These are phyloP conservation scores for Alternaria sp. DNA, from an alignment of 2,329 filamentous ascomycete species.

Conservation along the genomic window DNA sequence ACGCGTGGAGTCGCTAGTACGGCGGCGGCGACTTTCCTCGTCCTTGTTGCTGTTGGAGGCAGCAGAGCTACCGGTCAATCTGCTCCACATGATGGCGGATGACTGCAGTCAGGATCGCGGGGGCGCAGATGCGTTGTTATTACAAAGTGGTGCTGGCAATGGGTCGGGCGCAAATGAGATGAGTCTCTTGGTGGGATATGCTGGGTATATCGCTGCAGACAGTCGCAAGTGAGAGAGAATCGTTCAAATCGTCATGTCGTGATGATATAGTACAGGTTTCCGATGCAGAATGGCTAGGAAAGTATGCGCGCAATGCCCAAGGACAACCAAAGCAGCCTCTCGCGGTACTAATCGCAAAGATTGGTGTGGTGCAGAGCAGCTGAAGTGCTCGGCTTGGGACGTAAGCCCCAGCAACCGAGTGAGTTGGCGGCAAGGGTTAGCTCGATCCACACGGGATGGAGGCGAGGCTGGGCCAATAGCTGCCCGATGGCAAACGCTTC, in stretches of 20 bases:
- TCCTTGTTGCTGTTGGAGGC: conserved; percentile 32
- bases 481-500: conserved; percentile 11
- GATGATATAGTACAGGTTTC: conserved; percentile 19
- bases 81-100: conserved; percentile 46
- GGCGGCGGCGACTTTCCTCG: conserved; percentile 34
- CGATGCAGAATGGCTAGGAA: conserved; percentile 17
- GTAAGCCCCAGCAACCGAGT: conserved; percentile 10
- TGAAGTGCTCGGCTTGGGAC: conserved; percentile 25
- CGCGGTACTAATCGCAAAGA: conserved; percentile 21
- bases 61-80: conserved; percentile 44
- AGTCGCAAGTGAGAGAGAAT: conserved; percentile 23
- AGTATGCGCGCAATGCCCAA: conserved; percentile 26
- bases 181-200: conserved; percentile 16
- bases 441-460: conserved; percentile 7
- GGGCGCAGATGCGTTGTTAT: conserved; percentile 23
- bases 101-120: conserved; percentile 14
- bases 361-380: conserved; percentile 29
- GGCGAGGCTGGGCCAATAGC: conserved; percentile 15
- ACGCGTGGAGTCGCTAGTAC: conserved; percentile 33
- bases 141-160: conserved; percentile 17
- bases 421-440: conserved; percentile 17
- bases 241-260: conserved; percentile 26
- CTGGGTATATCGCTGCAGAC: conserved; percentile 35
- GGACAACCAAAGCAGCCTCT: conserved; percentile 20
- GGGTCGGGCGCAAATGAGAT: conserved; percentile 29